Conservation (phyloP, 2,329 filamentous ascomycete species). For the Xylariaceae sp. region DNA sequence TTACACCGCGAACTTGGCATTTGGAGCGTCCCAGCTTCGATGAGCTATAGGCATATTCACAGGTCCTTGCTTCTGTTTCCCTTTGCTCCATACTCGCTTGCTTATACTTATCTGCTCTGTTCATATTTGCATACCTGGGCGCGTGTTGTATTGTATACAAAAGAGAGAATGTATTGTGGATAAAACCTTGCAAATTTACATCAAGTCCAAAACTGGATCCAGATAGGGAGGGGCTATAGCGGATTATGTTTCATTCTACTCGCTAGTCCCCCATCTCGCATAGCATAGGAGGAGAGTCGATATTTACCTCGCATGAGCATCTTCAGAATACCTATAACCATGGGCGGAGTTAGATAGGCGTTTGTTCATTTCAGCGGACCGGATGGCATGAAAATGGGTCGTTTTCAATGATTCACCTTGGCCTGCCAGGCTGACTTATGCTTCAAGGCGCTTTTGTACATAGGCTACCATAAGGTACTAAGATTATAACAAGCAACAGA, state of each 20-base stretch:
- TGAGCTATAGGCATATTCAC: constrained; percentile 50
- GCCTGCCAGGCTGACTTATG: neutral
- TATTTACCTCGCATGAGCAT: constrained; percentile 15
- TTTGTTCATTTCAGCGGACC: neutral
- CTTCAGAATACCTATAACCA: constrained; percentile 21
- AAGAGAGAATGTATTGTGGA: constrained; percentile 7
- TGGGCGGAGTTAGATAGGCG: constrained; percentile 22
- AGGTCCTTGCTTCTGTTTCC: neutral
- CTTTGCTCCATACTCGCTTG: constrained; percentile 1
- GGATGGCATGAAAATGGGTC: neutral
- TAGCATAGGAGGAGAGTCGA: constrained; percentile 4
- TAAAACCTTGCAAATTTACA: neutral
- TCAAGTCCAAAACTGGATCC: neutral
- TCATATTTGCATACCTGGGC: constrained; percentile 8
- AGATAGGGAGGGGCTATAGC: neutral
- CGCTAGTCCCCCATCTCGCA: neutral
- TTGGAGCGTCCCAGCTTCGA: constrained; percentile 54
- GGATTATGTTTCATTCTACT: neutral
- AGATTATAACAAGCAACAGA: no score
- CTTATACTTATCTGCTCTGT: neutral
- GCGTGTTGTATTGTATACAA: constrained; percentile 13
- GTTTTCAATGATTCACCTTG: neutral
- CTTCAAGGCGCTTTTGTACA: neutral
- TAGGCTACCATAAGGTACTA: neutral
- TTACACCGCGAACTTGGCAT: constrained; percentile 56